These are phyloP conservation scores for Letharia columbiana DNA, from an alignment of 495 filamentous ascomycete species.

Conservation along the genomic window DNA sequence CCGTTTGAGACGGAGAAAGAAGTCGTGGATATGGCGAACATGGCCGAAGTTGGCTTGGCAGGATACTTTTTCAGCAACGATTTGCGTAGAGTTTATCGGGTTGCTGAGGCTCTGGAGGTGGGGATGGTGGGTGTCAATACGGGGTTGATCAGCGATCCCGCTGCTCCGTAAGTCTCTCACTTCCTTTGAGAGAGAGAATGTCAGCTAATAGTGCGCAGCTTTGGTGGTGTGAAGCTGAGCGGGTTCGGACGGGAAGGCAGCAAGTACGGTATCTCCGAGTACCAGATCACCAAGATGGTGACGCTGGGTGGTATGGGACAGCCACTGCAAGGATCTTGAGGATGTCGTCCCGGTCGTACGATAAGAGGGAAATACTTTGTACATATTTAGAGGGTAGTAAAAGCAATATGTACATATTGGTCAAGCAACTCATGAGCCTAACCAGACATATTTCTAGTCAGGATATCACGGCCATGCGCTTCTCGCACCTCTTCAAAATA, in stretches of 20 bases:
- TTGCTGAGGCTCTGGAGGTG: slow-evolving; percentile 78
- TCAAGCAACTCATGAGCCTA: neutral
- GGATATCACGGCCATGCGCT: neutral
- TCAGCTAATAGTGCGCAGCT: slow-evolving; percentile 39
- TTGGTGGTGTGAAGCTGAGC: slow-evolving; percentile 89
- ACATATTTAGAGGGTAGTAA: neutral
- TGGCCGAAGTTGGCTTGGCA: slow-evolving; percentile 68
- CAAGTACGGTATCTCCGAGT: slow-evolving; percentile 86
- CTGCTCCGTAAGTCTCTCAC: slow-evolving; percentile 48
- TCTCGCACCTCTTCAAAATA: neutral
- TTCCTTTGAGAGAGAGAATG: neutral
- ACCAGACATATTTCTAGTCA: neutral
- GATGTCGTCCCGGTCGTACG: neutral
- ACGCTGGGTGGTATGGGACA: slow-evolving; percentile 71
- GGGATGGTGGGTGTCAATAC: slow-evolving; percentile 90
- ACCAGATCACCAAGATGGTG: slow-evolving; percentile 77
- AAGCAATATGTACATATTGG: neutral
- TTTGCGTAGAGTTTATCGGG: slow-evolving; percentile 59
- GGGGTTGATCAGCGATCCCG: slow-evolving; percentile 72
- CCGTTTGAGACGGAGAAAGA: slow-evolving; percentile 75
- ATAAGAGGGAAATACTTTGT: neutral
- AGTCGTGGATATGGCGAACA: slow-evolving; percentile 70
- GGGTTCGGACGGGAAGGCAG: slow-evolving; percentile 91
- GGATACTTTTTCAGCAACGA: slow-evolving; percentile 83
- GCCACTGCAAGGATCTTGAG: slow-evolving; percentile 30